Percentiles rank a stretch among this genome's conserved stretches.
Conservation (phyloP, 2,329 filamentous ascomycete species). For the Macrophomina pseudophaseolina region DNA sequence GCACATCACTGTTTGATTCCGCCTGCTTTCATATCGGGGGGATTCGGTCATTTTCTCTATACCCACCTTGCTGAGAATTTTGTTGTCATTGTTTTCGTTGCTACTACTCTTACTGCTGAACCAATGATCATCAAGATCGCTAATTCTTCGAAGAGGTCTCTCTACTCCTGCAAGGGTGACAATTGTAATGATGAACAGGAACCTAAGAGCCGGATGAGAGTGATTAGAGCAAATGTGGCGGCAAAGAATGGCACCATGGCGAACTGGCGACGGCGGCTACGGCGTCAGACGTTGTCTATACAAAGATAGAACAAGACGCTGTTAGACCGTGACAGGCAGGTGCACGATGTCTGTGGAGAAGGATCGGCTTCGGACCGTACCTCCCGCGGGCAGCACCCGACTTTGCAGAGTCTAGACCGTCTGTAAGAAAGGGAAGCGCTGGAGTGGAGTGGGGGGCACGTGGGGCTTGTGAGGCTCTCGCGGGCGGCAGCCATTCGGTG, state of each 20-base stretch:
- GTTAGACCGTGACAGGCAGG: background rate
- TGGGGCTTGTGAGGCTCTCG: background rate
- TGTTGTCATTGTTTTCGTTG: background rate
- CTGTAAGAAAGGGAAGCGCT: background rate
- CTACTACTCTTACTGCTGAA: background rate
- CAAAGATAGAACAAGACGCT: background rate
- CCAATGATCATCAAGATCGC: background rate
- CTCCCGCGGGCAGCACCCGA: background rate
- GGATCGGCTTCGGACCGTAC: constrained; percentile 18
- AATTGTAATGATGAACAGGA: no score
- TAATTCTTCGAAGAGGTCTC: background rate
- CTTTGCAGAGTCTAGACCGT: background rate
- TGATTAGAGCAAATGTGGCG: background rate
- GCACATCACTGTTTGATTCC: background rate
- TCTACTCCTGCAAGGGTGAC: no score
- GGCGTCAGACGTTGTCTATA: no score
- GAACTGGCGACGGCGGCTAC: no score
- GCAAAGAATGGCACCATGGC: no score
- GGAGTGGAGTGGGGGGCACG: background rate
- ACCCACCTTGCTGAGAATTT: constrained; percentile 4
- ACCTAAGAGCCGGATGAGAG: no score
- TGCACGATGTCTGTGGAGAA: background rate
- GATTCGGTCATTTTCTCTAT: constrained; percentile 24
- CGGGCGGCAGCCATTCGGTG: background rate
- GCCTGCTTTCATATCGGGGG: background rate